These are phyloP conservation scores for Ettlia oleoabundans DNA, from an alignment of 139 green algal species.

Conservation along the genomic window DNA sequence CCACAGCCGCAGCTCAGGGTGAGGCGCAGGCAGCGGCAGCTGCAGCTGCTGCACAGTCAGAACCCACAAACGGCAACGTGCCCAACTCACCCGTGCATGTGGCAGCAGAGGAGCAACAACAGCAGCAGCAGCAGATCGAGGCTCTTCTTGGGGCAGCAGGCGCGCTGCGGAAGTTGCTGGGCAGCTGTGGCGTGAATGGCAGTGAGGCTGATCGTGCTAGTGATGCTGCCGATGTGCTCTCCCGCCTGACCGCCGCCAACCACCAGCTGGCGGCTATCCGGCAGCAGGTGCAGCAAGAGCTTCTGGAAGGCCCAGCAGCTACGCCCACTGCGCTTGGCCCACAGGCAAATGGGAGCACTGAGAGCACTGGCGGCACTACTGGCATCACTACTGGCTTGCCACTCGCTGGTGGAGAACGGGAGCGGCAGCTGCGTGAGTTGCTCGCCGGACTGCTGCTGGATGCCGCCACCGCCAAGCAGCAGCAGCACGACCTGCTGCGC, in stretches of 20 bases:
- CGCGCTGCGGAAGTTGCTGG: slow-evolving; percentile 6
- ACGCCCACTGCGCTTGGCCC: too few relatives aligned
- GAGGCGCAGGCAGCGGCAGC: slow-evolving; percentile 10
- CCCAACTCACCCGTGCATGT: not conserved
- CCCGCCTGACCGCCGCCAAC: slow-evolving; percentile 4
- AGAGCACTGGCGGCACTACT: too few relatives aligned
- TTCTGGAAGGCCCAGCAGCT: too few relatives aligned
- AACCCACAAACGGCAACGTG: not conserved
- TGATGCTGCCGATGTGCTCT: not conserved
- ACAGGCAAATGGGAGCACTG: not conserved
- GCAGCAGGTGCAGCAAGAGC: slow-evolving; percentile 18
- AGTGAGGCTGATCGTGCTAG: not conserved
- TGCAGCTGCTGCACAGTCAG: not conserved
- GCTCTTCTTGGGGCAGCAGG: slow-evolving; percentile 1
- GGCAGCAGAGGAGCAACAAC: not conserved
- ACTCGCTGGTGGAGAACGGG: not conserved
- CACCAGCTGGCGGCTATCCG: slow-evolving; percentile 17
- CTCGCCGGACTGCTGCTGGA: slow-evolving; percentile 7
- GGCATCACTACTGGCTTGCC: too few relatives aligned
- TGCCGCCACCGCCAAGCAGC: not conserved
- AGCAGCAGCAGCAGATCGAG: slow-evolving; percentile 10
- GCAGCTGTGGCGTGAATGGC: slow-evolving; percentile 1
- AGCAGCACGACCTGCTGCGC: slow-evolving; percentile 33
- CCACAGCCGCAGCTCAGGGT: not conserved
- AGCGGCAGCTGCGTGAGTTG: not conserved